Conservation (phyloP, 2,329 filamentous ascomycete species). For the Penicillium sp. region DNA sequence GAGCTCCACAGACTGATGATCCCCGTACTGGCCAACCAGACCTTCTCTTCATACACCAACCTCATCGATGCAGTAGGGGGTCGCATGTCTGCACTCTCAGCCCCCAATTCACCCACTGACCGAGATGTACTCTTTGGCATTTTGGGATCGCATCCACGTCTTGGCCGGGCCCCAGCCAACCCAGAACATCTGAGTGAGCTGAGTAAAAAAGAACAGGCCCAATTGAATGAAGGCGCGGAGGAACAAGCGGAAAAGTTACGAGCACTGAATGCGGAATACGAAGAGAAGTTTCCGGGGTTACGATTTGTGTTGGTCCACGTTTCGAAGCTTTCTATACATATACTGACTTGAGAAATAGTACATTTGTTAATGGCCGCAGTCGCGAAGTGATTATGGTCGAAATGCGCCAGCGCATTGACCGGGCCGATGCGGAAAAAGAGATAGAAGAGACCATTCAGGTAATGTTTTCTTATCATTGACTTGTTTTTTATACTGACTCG, state of each 20-base stretch:
- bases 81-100: constrained; percentile 60
- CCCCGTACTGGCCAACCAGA: constrained; percentile 60
- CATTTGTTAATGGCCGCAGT: constrained; percentile 82
- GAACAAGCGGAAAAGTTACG: constrained; percentile 52
- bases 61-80: constrained; percentile 66
- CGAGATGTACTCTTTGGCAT: constrained; percentile 65
- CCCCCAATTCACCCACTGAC: constrained; percentile 51
- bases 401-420: constrained; percentile 71
- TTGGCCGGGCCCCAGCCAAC: constrained; percentile 59
- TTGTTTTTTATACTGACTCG: background rate
- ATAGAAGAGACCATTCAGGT: constrained; percentile 73
- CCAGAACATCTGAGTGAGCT: constrained; percentile 69
- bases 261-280: constrained; percentile 72
- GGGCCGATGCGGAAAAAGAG: constrained; percentile 65
- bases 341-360: constrained; percentile 43
- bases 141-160: constrained; percentile 75
- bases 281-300: constrained; percentile 74
- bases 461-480: constrained; percentile 12
- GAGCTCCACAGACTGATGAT: constrained; percentile 70
- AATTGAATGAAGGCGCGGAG: constrained; percentile 59
- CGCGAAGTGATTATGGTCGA: constrained; percentile 74
- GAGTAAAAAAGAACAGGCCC: constrained; percentile 77
- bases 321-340: background rate
- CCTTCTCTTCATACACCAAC: constrained; percentile 65
- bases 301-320: constrained; percentile 62